phyloP scores from a whole-genome alignment of 768 basidiomycete species.

The Dacryopinax spathularia region DNA sequence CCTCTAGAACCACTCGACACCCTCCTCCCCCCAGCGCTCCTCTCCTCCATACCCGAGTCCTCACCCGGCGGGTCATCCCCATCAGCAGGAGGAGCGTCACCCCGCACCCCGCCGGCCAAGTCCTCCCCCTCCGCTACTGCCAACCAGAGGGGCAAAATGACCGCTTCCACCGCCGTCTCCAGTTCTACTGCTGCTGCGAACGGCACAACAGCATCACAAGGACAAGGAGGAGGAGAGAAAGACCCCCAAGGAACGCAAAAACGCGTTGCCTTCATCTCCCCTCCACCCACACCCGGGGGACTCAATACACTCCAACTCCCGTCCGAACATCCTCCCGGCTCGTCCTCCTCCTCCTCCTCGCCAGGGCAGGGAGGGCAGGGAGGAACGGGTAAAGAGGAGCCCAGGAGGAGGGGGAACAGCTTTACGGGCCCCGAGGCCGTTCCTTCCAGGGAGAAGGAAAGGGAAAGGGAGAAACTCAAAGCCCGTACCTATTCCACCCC shows the following conservation, averaged over 20 bases:
- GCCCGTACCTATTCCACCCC: background rate
- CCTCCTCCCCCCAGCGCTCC: background rate
- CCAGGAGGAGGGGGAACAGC: background rate
- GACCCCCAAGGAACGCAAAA: slow-evolving; percentile 33
- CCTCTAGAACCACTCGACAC: background rate
- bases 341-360: too few relatives aligned
- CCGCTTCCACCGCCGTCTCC: too few relatives aligned
- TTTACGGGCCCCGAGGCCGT: background rate
- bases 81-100: background rate
- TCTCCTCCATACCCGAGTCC: background rate
- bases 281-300: slow-evolving; percentile 53
- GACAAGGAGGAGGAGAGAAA: slow-evolving; percentile 26
- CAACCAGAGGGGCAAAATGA: slow-evolving; percentile 26
- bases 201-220: too few relatives aligned
- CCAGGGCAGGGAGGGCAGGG: too few relatives aligned
- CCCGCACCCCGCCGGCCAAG: background rate
- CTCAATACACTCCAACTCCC: slow-evolving; percentile 28
- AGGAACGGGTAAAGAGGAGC: background rate
- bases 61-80: background rate
- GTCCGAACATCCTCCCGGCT: too few relatives aligned
- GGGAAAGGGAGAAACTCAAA: background rate
- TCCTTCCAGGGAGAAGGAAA: background rate
- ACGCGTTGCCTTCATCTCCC: slow-evolving; percentile 79
- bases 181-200: too few relatives aligned
- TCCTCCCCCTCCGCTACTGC: slow-evolving; percentile 5